Percentiles rank a stretch among this genome's conserved stretches.
Conservation (phyloP, 805 yeast genomes). For the Zygosaccharomyces kombuchaensis region DNA sequence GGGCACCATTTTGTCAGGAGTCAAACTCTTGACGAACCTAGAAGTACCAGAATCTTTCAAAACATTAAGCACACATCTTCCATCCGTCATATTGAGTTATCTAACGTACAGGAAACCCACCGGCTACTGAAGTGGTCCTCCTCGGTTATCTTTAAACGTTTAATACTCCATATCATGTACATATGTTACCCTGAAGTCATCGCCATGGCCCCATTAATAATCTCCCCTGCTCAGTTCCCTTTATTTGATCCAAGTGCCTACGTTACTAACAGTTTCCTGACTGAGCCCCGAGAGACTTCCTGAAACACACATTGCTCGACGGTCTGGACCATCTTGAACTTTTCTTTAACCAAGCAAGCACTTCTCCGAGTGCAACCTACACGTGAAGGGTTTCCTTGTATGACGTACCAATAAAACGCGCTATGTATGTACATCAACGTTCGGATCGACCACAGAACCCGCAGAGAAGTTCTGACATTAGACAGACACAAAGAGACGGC, state of each 20-base stretch:
- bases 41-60: slow-evolving; percentile 26
- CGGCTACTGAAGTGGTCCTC: too few relatives aligned
- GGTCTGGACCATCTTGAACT: too few relatives aligned
- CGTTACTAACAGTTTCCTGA: too few relatives aligned
- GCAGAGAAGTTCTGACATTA: not conserved
- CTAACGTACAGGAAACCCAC: too few relatives aligned
- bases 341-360: not conserved
- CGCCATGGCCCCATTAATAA: not conserved
- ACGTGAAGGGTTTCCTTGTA: not conserved
- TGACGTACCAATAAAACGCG: slow-evolving; percentile 7
- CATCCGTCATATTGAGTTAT: slow-evolving; percentile 20
- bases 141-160: not conserved
- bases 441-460: not conserved
- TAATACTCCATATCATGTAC: too few relatives aligned
- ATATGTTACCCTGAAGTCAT: slow-evolving; percentile 1
- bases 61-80: slow-evolving; percentile 21
- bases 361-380: not conserved
- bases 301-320: too few relatives aligned
- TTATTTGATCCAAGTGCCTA: too few relatives aligned
- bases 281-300: too few relatives aligned
- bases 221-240: not conserved
- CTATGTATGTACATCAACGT: not conserved
- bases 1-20: slow-evolving; percentile 33
- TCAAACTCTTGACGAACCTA: slow-evolving; percentile 21
- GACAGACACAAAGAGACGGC: not conserved